These are phyloP conservation scores for Pyricularia pennisetigena DNA, from an alignment of 2,329 filamentous ascomycete species.

Conservation along the genomic window DNA sequence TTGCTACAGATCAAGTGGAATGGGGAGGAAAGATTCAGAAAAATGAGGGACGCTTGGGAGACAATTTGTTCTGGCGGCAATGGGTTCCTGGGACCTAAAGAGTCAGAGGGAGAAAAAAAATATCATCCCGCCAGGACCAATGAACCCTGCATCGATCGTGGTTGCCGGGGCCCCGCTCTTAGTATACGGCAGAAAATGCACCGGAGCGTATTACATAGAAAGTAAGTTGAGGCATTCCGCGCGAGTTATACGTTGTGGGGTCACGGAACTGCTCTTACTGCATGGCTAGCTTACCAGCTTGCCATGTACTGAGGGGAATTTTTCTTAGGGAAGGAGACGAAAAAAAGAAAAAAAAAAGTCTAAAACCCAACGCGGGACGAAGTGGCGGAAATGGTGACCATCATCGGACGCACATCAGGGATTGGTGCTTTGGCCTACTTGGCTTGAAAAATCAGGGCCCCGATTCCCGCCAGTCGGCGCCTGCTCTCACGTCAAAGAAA, in stretches of 20 bases:
- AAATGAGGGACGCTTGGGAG: not conserved
- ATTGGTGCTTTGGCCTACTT: not conserved
- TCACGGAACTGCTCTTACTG: not conserved
- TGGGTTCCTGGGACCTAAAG: not conserved
- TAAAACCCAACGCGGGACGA: not conserved
- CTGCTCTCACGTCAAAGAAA: not conserved
- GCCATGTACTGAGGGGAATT: not conserved
- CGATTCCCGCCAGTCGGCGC: not conserved
- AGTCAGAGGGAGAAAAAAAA: not conserved
- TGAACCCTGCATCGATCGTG: not conserved
- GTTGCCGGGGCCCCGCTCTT: not conserved
- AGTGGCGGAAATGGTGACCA: not conserved
- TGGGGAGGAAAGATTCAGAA: not conserved
- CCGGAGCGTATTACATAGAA: not conserved
- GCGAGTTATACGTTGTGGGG: not conserved
- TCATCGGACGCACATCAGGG: not conserved
- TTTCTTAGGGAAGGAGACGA: not conserved
- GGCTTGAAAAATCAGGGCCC: not conserved
- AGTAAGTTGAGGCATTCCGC: not conserved
- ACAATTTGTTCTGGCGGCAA: not conserved
- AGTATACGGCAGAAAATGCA: not conserved
- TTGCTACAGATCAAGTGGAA: not conserved
- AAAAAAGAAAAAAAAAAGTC: not conserved
- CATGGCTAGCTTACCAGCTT: not conserved
- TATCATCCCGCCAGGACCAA: not conserved